A percentile compares a stretch with the other conserved stretches of the same genome.
These are phyloP conservation scores for Geoglossum cookeanum DNA, from an alignment of 2,329 filamentous ascomycete species.

Conservation along the genomic window DNA sequence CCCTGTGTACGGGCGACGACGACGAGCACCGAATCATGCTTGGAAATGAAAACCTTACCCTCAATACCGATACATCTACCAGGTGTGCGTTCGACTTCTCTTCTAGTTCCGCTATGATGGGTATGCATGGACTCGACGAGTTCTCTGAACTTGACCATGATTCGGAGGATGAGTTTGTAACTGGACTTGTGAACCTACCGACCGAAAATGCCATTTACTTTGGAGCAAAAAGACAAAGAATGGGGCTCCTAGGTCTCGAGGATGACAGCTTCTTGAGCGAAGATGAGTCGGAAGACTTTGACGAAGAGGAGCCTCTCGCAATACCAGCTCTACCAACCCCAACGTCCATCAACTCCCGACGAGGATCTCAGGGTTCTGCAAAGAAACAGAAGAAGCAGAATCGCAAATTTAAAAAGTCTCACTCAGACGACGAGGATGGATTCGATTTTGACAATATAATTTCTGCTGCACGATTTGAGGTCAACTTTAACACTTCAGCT, in stretches of 20 bases:
- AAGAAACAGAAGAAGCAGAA: constrained; percentile 28
- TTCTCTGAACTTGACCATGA: constrained; percentile 59
- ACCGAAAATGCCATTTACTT: constrained; percentile 39
- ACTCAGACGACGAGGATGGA: constrained; percentile 14
- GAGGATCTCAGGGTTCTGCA: constrained; percentile 13
- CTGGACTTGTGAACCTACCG: constrained; percentile 50
- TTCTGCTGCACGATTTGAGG: constrained; percentile 17
- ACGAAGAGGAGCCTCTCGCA: constrained; percentile 39
- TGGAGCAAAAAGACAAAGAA: constrained; percentile 50
- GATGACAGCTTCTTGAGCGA: constrained; percentile 62
- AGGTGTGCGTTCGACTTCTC: constrained; percentile 10
- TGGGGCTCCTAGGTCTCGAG: constrained; percentile 49
- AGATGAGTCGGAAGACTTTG: constrained; percentile 57
- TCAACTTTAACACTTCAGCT: constrained; percentile 16
- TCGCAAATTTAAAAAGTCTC: constrained; percentile 11
- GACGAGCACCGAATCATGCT: constrained; percentile 37
- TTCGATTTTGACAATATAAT: constrained; percentile 19
- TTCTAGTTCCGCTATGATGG: constrained; percentile 31
- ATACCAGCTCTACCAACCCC: constrained; percentile 38
- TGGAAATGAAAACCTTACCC: constrained; percentile 22
- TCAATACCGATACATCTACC: constrained; percentile 16
- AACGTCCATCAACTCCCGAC: constrained; percentile 29
- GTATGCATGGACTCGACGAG: constrained; percentile 60
- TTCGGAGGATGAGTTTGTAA: constrained; percentile 73
- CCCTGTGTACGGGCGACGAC: constrained; percentile 42